Evolutionary conservation across 257 asterid genomes (phyloP).

Genomic region (Leonotis leonurus): DNA sequence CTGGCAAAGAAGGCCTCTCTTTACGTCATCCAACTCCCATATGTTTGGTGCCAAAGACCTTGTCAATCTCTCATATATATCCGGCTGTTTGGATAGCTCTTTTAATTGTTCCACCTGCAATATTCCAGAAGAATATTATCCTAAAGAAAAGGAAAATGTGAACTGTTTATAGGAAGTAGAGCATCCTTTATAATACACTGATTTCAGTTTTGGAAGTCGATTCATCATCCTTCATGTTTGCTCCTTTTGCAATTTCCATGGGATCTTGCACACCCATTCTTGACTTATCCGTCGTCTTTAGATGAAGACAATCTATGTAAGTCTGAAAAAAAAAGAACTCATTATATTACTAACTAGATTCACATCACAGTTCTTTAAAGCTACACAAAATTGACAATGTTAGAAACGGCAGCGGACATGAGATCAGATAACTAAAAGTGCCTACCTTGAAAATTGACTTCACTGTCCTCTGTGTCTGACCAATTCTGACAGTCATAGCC

Average conservation of each 20-base stretch:
- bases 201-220: conserved; percentile 35
- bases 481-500: conserved; percentile 93
- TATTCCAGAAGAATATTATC: conserved; percentile 6
- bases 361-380: conserved; percentile 5
- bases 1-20: conserved; percentile 99
- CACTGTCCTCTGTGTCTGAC: conserved; percentile 93
- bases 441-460: conserved; percentile 83
- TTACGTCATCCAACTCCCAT: conserved; percentile 99
- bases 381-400: neutral
- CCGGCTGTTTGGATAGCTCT: conserved; percentile 78
- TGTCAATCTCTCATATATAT: conserved; percentile 83
- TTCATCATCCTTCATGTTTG: conserved; percentile 31
- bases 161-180: neutral
- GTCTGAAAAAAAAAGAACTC: conserved; percentile 52
- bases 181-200: conserved; percentile 34
- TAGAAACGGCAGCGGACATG: neutral
- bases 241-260: conserved; percentile 57
- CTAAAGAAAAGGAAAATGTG: neutral
- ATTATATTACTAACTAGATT: neutral
- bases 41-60: conserved; percentile 96
- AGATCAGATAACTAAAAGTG: conserved; percentile 11
- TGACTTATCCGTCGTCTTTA: conserved; percentile 80
- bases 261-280: conserved; percentile 74
- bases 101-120: conserved; percentile 66
- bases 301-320: conserved; percentile 88